Percentiles rank a stretch among this genome's conserved stretches.
phyloP scores from a whole-genome alignment of 352 stramenopile species.

The Globisporangium paddicum region DNA sequence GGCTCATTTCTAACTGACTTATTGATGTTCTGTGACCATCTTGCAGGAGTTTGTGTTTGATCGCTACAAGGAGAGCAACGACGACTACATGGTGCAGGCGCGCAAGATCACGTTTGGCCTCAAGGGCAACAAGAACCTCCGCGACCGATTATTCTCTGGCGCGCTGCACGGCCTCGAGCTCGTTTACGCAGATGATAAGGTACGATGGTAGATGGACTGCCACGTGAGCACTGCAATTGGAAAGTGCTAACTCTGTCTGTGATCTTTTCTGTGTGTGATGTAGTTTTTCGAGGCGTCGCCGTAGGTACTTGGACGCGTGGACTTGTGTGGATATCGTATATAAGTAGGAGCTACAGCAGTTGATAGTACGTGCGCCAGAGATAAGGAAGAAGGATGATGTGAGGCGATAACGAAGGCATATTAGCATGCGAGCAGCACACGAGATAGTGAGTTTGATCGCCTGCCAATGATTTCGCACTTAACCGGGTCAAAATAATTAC shows the following conservation, averaged over 20 bases:
- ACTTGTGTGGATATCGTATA: conserved; percentile 9
- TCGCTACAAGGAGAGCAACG: conserved; percentile 74
- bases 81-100: conserved; percentile 69
- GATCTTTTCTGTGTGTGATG: background rate
- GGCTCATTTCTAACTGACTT: too few relatives aligned
- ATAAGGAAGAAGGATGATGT: background rate
- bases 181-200: conserved; percentile 65
- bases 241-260: background rate
- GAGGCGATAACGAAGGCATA: background rate
- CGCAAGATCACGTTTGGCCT: conserved; percentile 79
- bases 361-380: background rate
- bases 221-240: background rate
- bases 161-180: conserved; percentile 66
- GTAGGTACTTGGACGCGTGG: conserved; percentile 6
- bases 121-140: conserved; percentile 58
- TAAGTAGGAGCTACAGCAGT: conserved; percentile 4
- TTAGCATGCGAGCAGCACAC: too few relatives aligned
- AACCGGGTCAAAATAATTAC: too few relatives aligned
- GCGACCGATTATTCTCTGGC: conserved; percentile 59
- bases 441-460: too few relatives aligned
- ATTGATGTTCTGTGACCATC: background rate
- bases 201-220: too few relatives aligned
- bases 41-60: conserved; percentile 64
- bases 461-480: too few relatives aligned
- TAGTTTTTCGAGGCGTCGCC: conserved; percentile 15